A percentile compares a stretch with the other conserved stretches of the same genome.
Conservation (phyloP, 2,329 filamentous ascomycete species). For the Exutisphaerella laricina region DNA sequence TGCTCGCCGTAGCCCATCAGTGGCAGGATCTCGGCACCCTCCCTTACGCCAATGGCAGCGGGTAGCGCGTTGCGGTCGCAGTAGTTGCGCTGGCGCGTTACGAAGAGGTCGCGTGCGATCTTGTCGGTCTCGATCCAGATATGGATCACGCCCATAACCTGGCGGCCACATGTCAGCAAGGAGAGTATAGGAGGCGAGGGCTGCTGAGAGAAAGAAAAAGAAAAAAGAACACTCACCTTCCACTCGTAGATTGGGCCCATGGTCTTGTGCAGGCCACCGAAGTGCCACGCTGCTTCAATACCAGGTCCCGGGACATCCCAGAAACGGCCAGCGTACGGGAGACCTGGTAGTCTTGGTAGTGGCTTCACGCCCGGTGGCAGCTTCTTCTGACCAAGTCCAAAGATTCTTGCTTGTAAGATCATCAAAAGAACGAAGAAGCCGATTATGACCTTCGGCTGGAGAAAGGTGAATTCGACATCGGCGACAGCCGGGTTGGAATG, state of each 20-base stretch:
- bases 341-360: constrained; percentile 26
- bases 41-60: constrained; percentile 29
- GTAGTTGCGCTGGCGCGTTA: constrained; percentile 30
- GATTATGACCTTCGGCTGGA: constrained; percentile 8
- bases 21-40: constrained; percentile 31
- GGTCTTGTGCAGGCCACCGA: constrained; percentile 33
- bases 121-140: constrained; percentile 35
- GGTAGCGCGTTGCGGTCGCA: constrained; percentile 34
- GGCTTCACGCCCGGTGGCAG: constrained; percentile 25
- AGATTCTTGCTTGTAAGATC: constrained; percentile 13
- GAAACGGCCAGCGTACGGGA: constrained; percentile 31
- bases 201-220: too few relatives aligned
- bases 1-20: constrained; percentile 32
- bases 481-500: not conserved
- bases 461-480: constrained; percentile 5
- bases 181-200: too few relatives aligned
- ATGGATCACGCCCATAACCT: constrained; percentile 29
- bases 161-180: too few relatives aligned
- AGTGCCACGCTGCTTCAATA: constrained; percentile 33
- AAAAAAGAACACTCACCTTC: too few relatives aligned
- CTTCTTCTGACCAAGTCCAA: constrained; percentile 16
- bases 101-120: constrained; percentile 33
- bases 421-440: constrained; percentile 6
- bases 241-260: constrained; percentile 34
- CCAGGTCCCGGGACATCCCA: constrained; percentile 32